Conservation (phyloP, 2,329 filamentous ascomycete species). For the Paraconiothyrium brasiliense region DNA sequence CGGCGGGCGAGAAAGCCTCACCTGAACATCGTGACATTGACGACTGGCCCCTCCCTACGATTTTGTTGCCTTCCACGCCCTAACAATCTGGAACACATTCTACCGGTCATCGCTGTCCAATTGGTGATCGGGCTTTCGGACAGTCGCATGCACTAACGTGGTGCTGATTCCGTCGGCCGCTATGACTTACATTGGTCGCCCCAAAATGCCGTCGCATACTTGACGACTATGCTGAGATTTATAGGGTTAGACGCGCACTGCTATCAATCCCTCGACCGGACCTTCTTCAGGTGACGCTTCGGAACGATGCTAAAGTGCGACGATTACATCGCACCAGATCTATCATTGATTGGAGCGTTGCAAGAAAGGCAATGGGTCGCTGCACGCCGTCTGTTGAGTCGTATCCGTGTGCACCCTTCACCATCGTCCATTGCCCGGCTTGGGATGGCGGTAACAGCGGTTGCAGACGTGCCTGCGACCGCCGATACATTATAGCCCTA, state of each 20-base stretch:
- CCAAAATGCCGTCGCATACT: neutral
- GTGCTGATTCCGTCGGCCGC: neutral
- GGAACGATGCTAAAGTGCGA: neutral
- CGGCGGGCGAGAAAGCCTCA: neutral
- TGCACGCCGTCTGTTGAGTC: neutral
- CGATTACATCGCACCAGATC: neutral
- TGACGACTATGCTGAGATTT: neutral
- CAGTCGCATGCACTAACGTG: neutral
- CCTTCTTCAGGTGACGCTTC: neutral
- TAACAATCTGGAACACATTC: neutral
- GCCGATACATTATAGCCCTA: neutral
- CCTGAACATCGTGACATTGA: neutral
- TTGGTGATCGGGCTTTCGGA: neutral
- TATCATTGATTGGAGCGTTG: neutral
- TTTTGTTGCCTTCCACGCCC: neutral
- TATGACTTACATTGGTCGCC: neutral
- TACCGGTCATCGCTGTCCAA: neutral
- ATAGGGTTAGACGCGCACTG: neutral
- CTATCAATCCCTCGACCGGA: neutral
- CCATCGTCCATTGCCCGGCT: neutral
- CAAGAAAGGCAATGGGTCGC: constrained; percentile 5
- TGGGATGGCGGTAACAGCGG: neutral
- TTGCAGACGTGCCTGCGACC: neutral
- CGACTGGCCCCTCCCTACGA: neutral
- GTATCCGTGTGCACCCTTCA: neutral